Conservation (phyloP, 176 grass and related monocot species). For the Phragmites australis region DNA sequence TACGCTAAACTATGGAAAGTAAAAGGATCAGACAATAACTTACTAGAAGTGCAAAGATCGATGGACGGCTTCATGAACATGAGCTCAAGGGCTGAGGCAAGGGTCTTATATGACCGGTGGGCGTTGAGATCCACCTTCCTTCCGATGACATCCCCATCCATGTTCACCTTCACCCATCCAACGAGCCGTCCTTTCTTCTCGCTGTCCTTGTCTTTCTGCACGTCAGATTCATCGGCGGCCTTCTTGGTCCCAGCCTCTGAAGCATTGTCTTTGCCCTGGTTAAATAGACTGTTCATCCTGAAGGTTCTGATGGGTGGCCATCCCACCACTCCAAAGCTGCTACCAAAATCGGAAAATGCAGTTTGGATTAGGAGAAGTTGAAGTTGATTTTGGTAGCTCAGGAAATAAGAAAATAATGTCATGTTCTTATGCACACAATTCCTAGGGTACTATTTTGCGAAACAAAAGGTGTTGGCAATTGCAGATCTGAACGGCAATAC, state of each 20-base stretch:
- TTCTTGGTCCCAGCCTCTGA: conserved; percentile 34
- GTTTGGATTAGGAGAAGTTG: conserved; percentile 23
- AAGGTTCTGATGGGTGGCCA: conserved; percentile 81
- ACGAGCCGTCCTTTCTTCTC: conserved; percentile 37
- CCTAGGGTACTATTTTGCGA: background rate
- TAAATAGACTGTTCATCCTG: conserved; percentile 86
- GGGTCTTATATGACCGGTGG: conserved; percentile 61
- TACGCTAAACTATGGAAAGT: background rate
- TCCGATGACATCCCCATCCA: conserved; percentile 87
- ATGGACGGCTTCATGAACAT: conserved; percentile 69
- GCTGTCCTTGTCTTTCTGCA: conserved; percentile 42
- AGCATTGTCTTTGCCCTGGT: conserved; percentile 56
- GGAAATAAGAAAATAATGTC: background rate
- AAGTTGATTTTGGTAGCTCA: background rate
- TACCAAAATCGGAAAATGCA: background rate
- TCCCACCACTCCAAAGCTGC: conserved; percentile 73
- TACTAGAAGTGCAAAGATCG: conserved; percentile 42
- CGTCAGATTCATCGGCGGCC: background rate
- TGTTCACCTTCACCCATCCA: conserved; percentile 76
- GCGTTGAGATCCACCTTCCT: conserved; percentile 78
- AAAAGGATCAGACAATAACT: conserved; percentile 2
- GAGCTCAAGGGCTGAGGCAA: conserved; percentile 68
- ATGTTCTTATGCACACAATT: background rate
- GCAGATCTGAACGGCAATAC: conserved; percentile 28
- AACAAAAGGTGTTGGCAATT: background rate